phyloP scores from a whole-genome alignment of 2,329 filamentous ascomycete species.

The Tolypocladium tundrense region DNA sequence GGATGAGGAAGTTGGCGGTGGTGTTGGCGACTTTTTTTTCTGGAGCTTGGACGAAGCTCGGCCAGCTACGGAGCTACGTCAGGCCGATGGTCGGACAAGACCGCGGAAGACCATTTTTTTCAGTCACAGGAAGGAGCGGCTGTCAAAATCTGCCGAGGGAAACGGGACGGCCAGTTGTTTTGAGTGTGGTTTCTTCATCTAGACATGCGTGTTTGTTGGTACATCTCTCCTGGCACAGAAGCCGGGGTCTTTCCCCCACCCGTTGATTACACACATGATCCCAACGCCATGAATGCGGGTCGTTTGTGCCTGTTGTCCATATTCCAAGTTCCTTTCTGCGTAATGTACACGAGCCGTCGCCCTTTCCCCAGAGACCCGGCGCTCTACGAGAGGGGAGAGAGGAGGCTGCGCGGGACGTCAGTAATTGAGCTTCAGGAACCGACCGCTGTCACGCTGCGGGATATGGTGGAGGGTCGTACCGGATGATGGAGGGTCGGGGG shows the following conservation, averaged over 20 bases:
- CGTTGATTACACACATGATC: constrained; percentile 1
- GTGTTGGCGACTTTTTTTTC: neutral
- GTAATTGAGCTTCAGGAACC: neutral
- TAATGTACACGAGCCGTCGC: neutral
- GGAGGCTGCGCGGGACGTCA: constrained; percentile 34
- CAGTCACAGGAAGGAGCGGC: neutral
- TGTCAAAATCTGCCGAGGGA: no score
- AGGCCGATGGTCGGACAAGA: neutral
- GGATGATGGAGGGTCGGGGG: constrained; percentile 66
- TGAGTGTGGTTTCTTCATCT: neutral
- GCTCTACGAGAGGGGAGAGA: constrained; percentile 53
- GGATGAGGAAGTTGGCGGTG: neutral
- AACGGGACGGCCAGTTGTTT: neutral
- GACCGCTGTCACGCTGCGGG: neutral
- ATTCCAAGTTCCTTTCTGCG: neutral
- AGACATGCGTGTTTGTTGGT: neutral
- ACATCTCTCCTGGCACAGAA: neutral
- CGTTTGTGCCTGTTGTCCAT: constrained; percentile 2
- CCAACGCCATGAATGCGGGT: constrained; percentile 16
- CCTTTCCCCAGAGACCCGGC: neutral
- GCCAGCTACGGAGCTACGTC: constrained; percentile 1
- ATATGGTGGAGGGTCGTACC: constrained; percentile 25
- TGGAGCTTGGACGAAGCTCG: constrained; percentile 1
- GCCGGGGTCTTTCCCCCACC: neutral
- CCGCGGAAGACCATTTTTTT: neutral